These are phyloP conservation scores for Mrakia hoshinonis DNA, from an alignment of 768 basidiomycete species.

Conservation along the genomic window DNA sequence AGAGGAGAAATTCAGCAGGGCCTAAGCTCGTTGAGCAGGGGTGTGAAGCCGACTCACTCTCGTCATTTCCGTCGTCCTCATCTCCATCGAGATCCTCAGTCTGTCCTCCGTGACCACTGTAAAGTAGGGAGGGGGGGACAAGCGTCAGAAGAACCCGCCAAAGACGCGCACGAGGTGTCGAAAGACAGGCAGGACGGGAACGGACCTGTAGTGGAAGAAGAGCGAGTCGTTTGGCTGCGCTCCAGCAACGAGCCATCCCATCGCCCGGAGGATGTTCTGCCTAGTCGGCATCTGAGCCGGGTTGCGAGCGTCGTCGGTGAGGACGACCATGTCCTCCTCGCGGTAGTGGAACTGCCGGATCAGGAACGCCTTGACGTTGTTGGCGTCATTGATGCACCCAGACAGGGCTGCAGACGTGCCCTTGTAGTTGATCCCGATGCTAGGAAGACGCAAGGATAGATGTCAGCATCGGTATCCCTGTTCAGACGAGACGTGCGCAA, in stretches of 20 bases:
- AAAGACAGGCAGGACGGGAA: conserved; percentile 18
- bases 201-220: conserved; percentile 39
- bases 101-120: conserved; percentile 92
- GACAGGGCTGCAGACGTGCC: not conserved
- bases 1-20: no score
- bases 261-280: conserved; percentile 74
- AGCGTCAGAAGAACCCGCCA: no score
- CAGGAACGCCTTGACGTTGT: conserved; percentile 71
- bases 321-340: conserved; percentile 69
- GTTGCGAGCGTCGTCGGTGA: conserved; percentile 66
- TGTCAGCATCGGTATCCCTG: no score
- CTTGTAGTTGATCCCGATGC: conserved; percentile 46
- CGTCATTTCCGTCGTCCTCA: conserved; percentile 74
- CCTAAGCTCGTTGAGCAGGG: not conserved
- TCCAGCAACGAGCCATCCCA: conserved; percentile 82
- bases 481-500: no score
- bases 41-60: conserved; percentile 46
- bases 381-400: conserved; percentile 66
- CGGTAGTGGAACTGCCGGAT: conserved; percentile 60
- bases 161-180: conserved; percentile 3
- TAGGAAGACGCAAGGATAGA: no score
- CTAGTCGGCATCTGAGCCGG: conserved; percentile 62
- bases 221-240: conserved; percentile 52
- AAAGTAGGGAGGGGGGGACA: conserved; percentile 98
- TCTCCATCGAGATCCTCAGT: conserved; percentile 55